A percentile compares a stretch with the other conserved stretches of the same genome.
Evolutionary conservation across 176 grass and related monocot species (phyloP).

Genomic region (Juncus inflexus): DNA sequence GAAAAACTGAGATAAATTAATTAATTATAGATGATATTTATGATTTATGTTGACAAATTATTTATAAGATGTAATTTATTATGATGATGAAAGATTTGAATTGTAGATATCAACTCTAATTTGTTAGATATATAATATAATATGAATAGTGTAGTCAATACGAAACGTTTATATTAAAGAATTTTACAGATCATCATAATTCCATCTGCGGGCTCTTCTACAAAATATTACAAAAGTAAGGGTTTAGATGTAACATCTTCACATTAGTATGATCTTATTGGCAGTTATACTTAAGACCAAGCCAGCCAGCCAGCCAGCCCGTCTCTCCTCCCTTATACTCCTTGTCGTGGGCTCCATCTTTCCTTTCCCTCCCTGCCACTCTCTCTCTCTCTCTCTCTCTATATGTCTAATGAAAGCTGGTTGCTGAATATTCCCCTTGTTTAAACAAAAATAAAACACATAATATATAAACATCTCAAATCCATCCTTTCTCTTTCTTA

Average conservation of each 20-base stretch:
- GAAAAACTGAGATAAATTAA: too few relatives aligned
- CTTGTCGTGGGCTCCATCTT: constrained; percentile 39
- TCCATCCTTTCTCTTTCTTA: constrained; percentile 17
- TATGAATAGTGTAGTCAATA: too few relatives aligned
- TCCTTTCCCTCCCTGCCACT: constrained; percentile 17
- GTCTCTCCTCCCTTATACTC: constrained; percentile 25
- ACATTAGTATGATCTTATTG: constrained; percentile 18
- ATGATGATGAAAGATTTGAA: too few relatives aligned
- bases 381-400: constrained; percentile 22
- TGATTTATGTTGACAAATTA: too few relatives aligned
- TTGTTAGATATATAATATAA: too few relatives aligned
- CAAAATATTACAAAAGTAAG: neutral
- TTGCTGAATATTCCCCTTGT: constrained; percentile 25
- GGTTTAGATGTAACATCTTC: neutral
- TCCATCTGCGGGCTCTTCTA: neutral
- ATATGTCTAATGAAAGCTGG: constrained; percentile 20
- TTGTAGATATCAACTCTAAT: too few relatives aligned
- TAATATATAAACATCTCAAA: constrained; percentile 27
- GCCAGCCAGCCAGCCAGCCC: constrained; percentile 24
- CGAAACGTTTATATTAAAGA: neutral
- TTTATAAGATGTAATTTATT: too few relatives aligned
- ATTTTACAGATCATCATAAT: neutral
- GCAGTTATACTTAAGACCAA: constrained; percentile 13
- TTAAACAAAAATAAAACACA: constrained; percentile 12
- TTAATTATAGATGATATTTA: too few relatives aligned